These are phyloP conservation scores for Lecanicillium sp. DNA, from an alignment of 2,329 filamentous ascomycete species.

Conservation along the genomic window DNA sequence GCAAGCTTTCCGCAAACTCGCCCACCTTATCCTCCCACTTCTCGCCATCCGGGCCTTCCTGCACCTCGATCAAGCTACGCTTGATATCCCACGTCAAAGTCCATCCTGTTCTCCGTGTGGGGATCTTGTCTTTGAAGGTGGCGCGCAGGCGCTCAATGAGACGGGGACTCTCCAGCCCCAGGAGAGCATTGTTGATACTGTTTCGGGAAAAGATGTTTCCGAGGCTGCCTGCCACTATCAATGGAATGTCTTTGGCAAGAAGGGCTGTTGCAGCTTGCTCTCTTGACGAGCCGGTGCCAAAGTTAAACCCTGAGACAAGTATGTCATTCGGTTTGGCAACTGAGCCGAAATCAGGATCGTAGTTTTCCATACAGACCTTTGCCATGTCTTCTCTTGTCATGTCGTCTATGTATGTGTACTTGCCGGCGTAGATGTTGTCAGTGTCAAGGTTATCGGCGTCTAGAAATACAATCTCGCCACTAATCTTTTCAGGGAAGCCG, in stretches of 20 bases:
- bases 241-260: conserved; percentile 68
- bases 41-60: conserved; percentile 12
- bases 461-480: conserved; percentile 81
- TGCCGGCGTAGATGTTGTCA: conserved; percentile 73
- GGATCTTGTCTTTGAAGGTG: conserved; percentile 46
- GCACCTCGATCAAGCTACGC: conserved; percentile 12
- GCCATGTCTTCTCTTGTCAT: conserved; percentile 74
- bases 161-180: conserved; percentile 61
- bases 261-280: conserved; percentile 85
- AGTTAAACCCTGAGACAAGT: conserved; percentile 80
- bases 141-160: conserved; percentile 59
- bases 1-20: conserved; percentile 14
- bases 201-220: conserved; percentile 77
- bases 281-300: conserved; percentile 72
- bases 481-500: conserved; percentile 76
- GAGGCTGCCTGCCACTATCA: conserved; percentile 75
- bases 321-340: conserved; percentile 66
- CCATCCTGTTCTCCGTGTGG: conserved; percentile 75
- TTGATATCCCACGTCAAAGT: conserved; percentile 25
- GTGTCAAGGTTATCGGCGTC: conserved; percentile 81
- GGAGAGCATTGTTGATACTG: conserved; percentile 68
- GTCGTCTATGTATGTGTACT: conserved; percentile 87
- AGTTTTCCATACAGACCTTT: conserved; percentile 88
- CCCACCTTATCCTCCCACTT: conserved; percentile 17
- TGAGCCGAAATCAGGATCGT: conserved; percentile 62